These are phyloP conservation scores for Lactarius psammicola DNA, from an alignment of 768 basidiomycete genomes.

Conservation along the genomic window DNA sequence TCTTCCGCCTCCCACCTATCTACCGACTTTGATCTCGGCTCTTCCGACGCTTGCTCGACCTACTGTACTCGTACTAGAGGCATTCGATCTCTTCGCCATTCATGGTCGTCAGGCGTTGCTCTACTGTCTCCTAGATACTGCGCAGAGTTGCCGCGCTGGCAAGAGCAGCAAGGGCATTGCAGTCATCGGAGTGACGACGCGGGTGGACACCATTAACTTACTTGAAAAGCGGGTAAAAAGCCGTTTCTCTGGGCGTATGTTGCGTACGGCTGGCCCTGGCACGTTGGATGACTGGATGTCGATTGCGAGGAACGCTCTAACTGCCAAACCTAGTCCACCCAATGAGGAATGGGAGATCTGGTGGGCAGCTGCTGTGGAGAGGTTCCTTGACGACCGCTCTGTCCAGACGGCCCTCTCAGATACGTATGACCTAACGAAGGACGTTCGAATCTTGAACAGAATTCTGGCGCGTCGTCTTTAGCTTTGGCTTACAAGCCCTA, in stretches of 20 bases:
- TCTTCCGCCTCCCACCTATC: constrained; percentile 64
- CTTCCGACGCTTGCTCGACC: constrained; percentile 79
- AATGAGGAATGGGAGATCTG: constrained; percentile 55
- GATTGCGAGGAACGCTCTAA: constrained; percentile 50
- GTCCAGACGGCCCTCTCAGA: constrained; percentile 52
- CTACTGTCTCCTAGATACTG: constrained; percentile 94
- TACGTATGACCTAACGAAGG: constrained; percentile 58
- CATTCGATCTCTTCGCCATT: constrained; percentile 89
- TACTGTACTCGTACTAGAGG: constrained; percentile 81
- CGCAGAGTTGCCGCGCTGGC: constrained; percentile 73
- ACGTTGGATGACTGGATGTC: constrained; percentile 49
- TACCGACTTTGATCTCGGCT: constrained; percentile 70
- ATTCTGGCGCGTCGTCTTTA: constrained; percentile 52
- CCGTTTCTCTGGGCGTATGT: constrained; percentile 89
- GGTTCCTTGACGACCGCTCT: constrained; percentile 50
- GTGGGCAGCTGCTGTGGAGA: constrained; percentile 60
- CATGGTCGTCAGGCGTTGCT: constrained; percentile 91
- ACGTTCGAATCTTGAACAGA: constrained; percentile 55
- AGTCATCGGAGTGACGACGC: constrained; percentile 82
- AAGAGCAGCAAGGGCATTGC: constrained; percentile 65
- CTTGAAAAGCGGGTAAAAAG: constrained; percentile 98
- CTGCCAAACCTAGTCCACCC: constrained; percentile 31
- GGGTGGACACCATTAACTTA: constrained; percentile 83
- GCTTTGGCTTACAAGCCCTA: constrained; percentile 3
- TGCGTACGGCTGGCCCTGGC: constrained; percentile 67